These are phyloP conservation scores for Colletotrichum tropicale DNA, from an alignment of 2,329 filamentous ascomycete species.

Conservation along the genomic window DNA sequence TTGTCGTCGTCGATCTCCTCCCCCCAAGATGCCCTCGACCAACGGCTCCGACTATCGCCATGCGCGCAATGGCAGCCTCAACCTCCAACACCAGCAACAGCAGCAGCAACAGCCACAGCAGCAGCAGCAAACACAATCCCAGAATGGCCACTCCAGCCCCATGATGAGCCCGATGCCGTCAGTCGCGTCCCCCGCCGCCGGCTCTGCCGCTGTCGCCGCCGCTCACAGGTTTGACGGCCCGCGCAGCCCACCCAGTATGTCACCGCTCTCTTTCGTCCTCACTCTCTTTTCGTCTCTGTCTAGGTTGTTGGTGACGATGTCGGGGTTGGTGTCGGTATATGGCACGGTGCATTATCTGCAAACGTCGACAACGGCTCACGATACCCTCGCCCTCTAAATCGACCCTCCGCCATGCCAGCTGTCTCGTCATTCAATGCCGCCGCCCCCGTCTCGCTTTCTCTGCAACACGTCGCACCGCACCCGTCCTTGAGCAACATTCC, in stretches of 20 bases:
- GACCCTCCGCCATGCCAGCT: not conserved
- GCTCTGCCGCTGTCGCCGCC: not conserved
- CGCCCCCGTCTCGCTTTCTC: not conserved
- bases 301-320: not conserved
- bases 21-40: constrained; percentile 25
- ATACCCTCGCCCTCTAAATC: not conserved
- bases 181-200: constrained; percentile 14
- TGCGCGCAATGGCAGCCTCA: constrained; percentile 62
- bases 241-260: constrained; percentile 67
- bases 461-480: constrained; percentile 19
- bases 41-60: constrained; percentile 60
- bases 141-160: constrained; percentile 30
- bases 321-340: not conserved
- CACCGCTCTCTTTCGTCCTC: not conserved
- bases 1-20: not conserved
- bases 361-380: not conserved
- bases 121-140: constrained; percentile 25
- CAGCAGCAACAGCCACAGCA: not conserved
- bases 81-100: constrained; percentile 40
- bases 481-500: constrained; percentile 14
- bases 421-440: not conserved
- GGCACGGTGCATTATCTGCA: not conserved
- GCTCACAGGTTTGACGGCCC: constrained; percentile 59
- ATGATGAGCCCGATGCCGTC: constrained; percentile 39
- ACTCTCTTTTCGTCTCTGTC: not conserved